Base-by-base conservation (phyloP, 2,329 filamentous ascomycete species). In the Fusarium sacchari region DNA sequence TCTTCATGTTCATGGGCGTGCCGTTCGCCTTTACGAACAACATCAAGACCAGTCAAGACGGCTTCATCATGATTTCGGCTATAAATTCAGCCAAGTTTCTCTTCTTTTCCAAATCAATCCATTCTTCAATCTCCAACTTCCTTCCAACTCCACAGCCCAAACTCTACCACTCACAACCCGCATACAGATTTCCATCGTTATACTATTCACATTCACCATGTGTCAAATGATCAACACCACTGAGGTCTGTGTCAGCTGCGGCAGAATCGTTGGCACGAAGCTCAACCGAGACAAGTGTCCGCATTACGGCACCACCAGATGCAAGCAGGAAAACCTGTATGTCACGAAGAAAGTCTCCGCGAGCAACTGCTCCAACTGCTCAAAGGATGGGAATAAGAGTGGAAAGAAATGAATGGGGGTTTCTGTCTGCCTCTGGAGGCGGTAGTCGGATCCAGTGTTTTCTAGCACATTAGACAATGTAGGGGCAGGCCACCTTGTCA, bases 11-110 rank as follows among this genome's bases (percentile, higher is more conserved):
- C 26, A 28, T 7, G 9, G 13, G 11, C 2, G 8, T 6, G 3
- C 3, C 6, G 14, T 14, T 22, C 0, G 2, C 3, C 8, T 28
- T 7, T 12, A 22, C 7, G 10, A 37, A n/a, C 9, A 14, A 18
- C 6, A 13, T 20, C 17, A 10, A 7, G 12, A 26, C 3, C n/a
- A 34, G 12, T n/a, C 14, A n/a, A 5, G 26, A 9, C 6, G 15
- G 7, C 0, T 20, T 22, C 10, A 11, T n/a, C 37, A 13, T 28
- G n/a, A n/a, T 14, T 18, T 28, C 11, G 10, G n/a, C 20, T 50
- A 58, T 58, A 37, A 50, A 36, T 37, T 5, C 6, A 1, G 0
- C 10, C 15, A 2, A 0, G 13, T 1, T 20, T 20, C 17, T 18
- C 8, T 44, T 13, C 20, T 6, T 24, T 32, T 15, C 32, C 3